Evolutionary conservation across 768 basidiomycete genomes (phyloP), one percentile per base, ranked within the genome.

Genomic region (Termitomyces sp.): DNA sequence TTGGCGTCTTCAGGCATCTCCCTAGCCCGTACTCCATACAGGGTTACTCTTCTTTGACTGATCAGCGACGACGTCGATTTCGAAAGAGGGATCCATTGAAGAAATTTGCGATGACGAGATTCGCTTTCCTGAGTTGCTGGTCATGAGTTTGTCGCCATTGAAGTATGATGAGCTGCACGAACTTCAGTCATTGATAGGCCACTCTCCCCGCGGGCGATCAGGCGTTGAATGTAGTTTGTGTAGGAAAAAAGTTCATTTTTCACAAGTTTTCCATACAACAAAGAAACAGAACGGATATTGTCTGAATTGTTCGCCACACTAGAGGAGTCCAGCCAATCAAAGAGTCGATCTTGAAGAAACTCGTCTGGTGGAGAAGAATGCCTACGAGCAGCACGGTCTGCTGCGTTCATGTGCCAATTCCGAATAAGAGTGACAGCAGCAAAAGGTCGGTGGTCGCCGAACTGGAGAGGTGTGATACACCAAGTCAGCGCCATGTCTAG

Each of bases 391-490:
- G 87, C 85, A 19, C 85, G 80, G 58, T 83, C 82, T 54, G 78
- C 78, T 28, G 80, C 79, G 56, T 76, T 80, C 51, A 81, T 78
- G 35, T 82, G 75, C 78, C 87, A 88, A 32, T 76, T 73, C 2
- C 73, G 74, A 49, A 92, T 80, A 40, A 92, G 74, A 19, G 85
- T 85, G 8, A 81, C 83, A 2, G 85, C 88, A 28, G 83, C 89
- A 63, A 85, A 87, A 1, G 87, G 82, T 34, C 90, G 77, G 60
- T 92, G 91, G 43, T 90, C 85, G 10, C 91, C 90, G 57, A 86
- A 91, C 68, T 93, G 91, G 17, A 88, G 72, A 2, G 84, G 81
- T 0, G 90, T 89, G 26, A 92, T 83, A 61, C 82, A 82, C 90
- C 91, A 93, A 0, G 87, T 87, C 10, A 93, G 75, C 2, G 92